Percentiles rank a stretch among this genome's conserved stretches.
These are phyloP conservation scores for Blastomyces silverae DNA, from an alignment of 2,329 filamentous ascomycete species.

Conservation along the genomic window DNA sequence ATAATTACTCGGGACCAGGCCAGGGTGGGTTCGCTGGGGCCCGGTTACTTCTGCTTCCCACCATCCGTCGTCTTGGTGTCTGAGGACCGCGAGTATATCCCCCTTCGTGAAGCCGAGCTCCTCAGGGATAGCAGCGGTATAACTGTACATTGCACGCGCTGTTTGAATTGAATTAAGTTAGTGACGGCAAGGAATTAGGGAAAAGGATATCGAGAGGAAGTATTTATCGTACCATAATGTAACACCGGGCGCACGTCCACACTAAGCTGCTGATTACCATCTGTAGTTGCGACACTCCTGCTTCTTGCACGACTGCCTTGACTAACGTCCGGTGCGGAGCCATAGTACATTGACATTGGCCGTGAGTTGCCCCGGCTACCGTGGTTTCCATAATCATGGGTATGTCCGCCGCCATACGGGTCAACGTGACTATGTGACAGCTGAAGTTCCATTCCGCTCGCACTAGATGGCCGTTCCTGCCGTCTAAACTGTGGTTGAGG, in stretches of 20 bases:
- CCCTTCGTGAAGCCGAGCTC: conserved; percentile 90
- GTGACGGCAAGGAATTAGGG: conserved; percentile 1
- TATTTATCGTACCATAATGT: conserved; percentile 75
- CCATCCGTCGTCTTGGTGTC: conserved; percentile 96
- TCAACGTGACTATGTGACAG: conserved; percentile 52
- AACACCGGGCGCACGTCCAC: conserved; percentile 79
- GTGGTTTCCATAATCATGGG: conserved; percentile 31
- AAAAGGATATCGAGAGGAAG: conserved; percentile 13
- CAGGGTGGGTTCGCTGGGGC: conserved; percentile 38
- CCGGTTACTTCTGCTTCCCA: conserved; percentile 92
- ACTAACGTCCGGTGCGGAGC: conserved; percentile 28
- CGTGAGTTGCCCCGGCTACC: conserved; percentile 44
- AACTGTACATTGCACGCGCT: conserved; percentile 93
- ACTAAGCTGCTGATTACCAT: conserved; percentile 64
- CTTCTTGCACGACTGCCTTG: conserved; percentile 53
- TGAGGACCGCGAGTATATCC: conserved; percentile 78
- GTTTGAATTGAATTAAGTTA: conserved; percentile 19
- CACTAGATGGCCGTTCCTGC: conserved; percentile 45
- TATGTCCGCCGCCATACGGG: conserved; percentile 45
- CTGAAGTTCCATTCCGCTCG: conserved; percentile 60
- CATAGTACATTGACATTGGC: conserved; percentile 47
- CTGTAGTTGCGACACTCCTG: conserved; percentile 77
- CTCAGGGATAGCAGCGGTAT: conserved; percentile 89
- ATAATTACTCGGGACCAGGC: conserved; percentile 62
- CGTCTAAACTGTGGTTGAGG: conserved; percentile 49